Evolutionary conservation across 2,329 filamentous ascomycete species (phyloP), one percentile per base, ranked within the genome.

Genomic region (Cylindrodendrum hubeiense): DNA sequence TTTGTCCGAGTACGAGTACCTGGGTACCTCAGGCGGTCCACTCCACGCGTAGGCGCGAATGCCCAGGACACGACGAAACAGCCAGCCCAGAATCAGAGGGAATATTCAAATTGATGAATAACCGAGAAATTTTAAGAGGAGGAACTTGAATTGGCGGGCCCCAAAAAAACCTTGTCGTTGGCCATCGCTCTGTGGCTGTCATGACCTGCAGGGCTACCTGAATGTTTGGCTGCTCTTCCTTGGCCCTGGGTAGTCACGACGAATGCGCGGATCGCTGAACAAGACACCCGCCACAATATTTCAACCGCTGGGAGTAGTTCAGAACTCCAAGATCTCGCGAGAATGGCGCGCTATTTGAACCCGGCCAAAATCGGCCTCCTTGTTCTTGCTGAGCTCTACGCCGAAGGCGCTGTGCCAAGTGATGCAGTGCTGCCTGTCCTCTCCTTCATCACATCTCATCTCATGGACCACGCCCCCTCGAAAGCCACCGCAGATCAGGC

Each of bases 331-430:
- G 13, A 22, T 5, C 15, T 28, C 44, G 44, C 46, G 66, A 15
- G 56, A 97, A 63, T 95, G 91, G 87, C 91, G 73, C 91, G 92
- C 62, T 97, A 92, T 79, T 86, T 98, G 49, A 97, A 93, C n/a
- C 93, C 95, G 13, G 91, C 93, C 71, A 97, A 96, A 77, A 88
- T 98, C 71, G 91, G 92, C 75, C 86, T 98, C 24, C 86, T 98
- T 60, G 89, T 90, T 59, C 87, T 99, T 57, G 87, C 96, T 56
- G 89, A 94, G 73, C 85, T 98, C 58, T 98, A 99, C 79, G 89
- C 89, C 39, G 90, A 92, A 69, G 90, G 89, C 22, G 83, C 86
- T 3, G 86, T 95, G 17, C 91, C 92, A 3, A 89, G 87, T 65
- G 85, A 87, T 53, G 90, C 91, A n/a, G 90, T 91, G 24, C 87